Base-by-base conservation (phyloP, 108 stramenopile genomes). In the Stephanodiscus triporus region DNA sequence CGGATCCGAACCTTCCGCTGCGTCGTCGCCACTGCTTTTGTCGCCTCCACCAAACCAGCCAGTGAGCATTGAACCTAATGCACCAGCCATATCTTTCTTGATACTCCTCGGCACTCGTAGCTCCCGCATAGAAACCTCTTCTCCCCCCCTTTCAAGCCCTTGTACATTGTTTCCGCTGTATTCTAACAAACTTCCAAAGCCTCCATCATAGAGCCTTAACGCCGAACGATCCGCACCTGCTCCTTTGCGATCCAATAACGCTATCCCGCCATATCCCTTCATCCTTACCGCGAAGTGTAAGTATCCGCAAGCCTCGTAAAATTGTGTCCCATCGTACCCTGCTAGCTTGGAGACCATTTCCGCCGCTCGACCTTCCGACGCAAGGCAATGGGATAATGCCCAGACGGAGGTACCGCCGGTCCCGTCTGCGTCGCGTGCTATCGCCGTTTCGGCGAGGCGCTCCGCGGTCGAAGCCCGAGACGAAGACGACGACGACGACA, bases 321-420 rank as follows among this genome's bases (percentile, higher is more conserved):
- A 62, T 24, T 77, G 72, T 2, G 76, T 74, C 3, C 91, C 93
- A 75, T 94, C 93, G 24, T 54, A 83, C 26, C 89, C 89, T 19
- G 87, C 74, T 42, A 90, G 84, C 16, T 81, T 87, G 10, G 91
- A 92, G 10, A 91, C 84, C 50, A 90, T 91, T 83, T 95, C 94
- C 24, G 91, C 80, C 2, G 87, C 82, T 49, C 94, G 61, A 9
- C 94, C 94, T 48, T 89, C 88, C 0, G 86, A 84, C 51, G 87
- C 89, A 29, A 87, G 85, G 16, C 85, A 62, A 55, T 88, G 82
- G 0, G 91, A 83, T 63, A 90, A 64, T 22, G 90, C 90, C 88
- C 86, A 88, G 9, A 87, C 90, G 1, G 87, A 77, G 19, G 86
- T 49, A 10, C 88, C 94, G 2, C 88, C 88, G 0, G 80, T 64